phyloP scores from a whole-genome alignment of 2,329 filamentous ascomycete species.

The Neofusicoccum laricinum region DNA sequence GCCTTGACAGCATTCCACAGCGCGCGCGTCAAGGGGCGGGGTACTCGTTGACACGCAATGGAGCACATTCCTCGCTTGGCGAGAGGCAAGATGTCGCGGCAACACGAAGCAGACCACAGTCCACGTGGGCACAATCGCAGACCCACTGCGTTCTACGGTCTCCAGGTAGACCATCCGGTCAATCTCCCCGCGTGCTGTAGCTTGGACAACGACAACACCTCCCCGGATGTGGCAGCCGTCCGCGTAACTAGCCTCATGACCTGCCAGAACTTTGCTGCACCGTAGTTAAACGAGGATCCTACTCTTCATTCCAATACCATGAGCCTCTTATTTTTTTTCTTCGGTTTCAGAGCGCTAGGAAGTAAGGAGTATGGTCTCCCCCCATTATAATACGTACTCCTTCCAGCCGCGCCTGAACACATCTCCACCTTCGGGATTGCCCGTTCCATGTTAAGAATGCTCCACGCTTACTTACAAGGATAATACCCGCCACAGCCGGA shows the following conservation, averaged over 20 bases:
- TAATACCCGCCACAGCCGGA: background rate
- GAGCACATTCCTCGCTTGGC: background rate
- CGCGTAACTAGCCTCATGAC: background rate
- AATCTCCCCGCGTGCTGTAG: background rate
- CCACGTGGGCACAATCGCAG: background rate
- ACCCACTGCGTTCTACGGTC: background rate
- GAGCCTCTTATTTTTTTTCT: background rate
- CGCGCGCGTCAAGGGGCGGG: background rate
- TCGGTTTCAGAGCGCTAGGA: background rate
- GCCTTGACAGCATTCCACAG: background rate
- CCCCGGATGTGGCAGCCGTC: background rate
- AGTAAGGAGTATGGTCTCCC: slow-evolving; percentile 4
- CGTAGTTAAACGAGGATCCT: background rate
- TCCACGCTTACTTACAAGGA: background rate
- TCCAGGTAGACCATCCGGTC: background rate
- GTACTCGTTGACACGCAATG: background rate
- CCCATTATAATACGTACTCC: background rate
- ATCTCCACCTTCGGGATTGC: background rate
- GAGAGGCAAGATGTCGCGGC: background rate
- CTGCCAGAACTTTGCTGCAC: background rate
- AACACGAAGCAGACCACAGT: background rate
- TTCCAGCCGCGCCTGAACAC: background rate
- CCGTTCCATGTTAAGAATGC: slow-evolving; percentile 6
- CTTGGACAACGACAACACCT: background rate
- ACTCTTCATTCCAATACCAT: background rate